phyloP scores from a whole-genome alignment of 768 basidiomycete species.

The Sarcodon aspratus region DNA sequence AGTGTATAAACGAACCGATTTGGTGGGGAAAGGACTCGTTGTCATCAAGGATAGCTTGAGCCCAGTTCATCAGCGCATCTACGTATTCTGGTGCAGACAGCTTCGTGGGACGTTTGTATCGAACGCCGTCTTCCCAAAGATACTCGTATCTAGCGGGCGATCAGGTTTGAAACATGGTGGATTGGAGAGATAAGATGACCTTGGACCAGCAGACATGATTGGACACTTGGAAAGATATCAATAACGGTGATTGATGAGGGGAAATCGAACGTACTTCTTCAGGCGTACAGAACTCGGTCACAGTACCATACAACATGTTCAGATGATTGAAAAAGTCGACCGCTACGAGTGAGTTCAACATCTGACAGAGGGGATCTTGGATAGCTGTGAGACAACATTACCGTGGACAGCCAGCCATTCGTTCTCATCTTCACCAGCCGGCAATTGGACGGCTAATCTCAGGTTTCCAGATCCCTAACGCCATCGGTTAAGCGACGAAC shows the following conservation, averaged over 20 bases:
- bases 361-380: not conserved
- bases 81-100: constrained; percentile 94
- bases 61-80: constrained; percentile 98
- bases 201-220: constrained; percentile 93
- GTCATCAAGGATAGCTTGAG: constrained; percentile 86
- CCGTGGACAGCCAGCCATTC: constrained; percentile 99
- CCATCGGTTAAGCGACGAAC: not conserved
- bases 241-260: not conserved
- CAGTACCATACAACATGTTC: constrained; percentile 98
- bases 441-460: constrained; percentile 82
- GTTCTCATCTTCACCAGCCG: constrained; percentile 93
- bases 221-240: constrained; percentile 48
- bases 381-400: constrained; percentile 18
- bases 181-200: constrained; percentile 30
- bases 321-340: constrained; percentile 99
- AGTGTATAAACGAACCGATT: constrained; percentile 48
- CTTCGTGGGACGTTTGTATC: constrained; percentile 85
- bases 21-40: constrained; percentile 88
- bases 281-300: constrained; percentile 95
- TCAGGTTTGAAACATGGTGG: not conserved
- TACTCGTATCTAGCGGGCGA: constrained; percentile 69
- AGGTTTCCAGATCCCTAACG: constrained; percentile 89
- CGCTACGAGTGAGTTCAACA: constrained; percentile 32
- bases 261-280: constrained; percentile 54
- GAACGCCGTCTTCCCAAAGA: constrained; percentile 86